Evolutionary conservation across 2,329 filamentous ascomycete species (phyloP).

Genomic region (Sarocladiaceae sp.): DNA sequence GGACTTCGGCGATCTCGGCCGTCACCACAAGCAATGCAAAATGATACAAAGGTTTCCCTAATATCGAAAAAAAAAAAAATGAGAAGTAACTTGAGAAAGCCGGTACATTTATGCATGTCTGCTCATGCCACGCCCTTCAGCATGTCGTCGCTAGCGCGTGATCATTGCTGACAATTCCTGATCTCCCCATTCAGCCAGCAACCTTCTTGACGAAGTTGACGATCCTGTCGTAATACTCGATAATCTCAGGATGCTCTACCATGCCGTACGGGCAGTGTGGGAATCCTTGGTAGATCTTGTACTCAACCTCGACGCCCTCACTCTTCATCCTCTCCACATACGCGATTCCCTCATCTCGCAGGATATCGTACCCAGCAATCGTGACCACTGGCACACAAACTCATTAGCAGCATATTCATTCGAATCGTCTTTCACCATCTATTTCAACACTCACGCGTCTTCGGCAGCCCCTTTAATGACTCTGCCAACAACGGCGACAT

Average conservation of each 20-base stretch:
- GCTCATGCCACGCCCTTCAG: too few relatives aligned
- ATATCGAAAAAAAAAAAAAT: too few relatives aligned
- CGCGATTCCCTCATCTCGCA: constrained; percentile 32
- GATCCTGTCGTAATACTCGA: constrained; percentile 11
- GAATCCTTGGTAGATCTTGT: constrained; percentile 27
- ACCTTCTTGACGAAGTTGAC: constrained; percentile 11
- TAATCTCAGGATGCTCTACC: constrained; percentile 10
- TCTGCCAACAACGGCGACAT: constrained; percentile 28
- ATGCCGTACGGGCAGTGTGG: constrained; percentile 26
- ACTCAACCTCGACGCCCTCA: constrained; percentile 24
- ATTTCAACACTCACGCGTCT: constrained; percentile 23
- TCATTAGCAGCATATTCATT: not conserved
- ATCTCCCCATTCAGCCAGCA: constrained; percentile 3
- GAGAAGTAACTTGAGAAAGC: too few relatives aligned
- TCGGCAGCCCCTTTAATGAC: constrained; percentile 23
- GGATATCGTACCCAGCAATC: constrained; percentile 25
- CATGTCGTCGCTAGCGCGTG: too few relatives aligned
- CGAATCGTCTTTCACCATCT: not conserved
- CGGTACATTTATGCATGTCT: too few relatives aligned
- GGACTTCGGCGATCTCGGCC: not conserved
- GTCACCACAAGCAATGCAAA: too few relatives aligned
- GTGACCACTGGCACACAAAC: constrained; percentile 23
- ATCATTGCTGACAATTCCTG: too few relatives aligned
- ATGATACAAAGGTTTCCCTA: too few relatives aligned
- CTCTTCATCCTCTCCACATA: constrained; percentile 28